Conservation (phyloP, 345 rosid genomes). For the Acer saccharum region DNA sequence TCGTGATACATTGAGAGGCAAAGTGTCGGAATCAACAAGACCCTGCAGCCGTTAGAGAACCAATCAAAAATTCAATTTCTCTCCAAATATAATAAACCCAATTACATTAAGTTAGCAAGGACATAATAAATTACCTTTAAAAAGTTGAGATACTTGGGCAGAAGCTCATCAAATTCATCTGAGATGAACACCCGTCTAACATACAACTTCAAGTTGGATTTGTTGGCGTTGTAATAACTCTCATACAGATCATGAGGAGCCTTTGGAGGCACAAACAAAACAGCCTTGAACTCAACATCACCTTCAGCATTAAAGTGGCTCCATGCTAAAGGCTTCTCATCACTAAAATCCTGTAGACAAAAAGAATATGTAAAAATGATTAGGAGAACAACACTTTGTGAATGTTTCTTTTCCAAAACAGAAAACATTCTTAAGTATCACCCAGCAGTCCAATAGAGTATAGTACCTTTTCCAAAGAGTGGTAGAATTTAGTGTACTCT, state of each 20-base stretch:
- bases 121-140: conserved; percentile 54
- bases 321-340: conserved; percentile 89
- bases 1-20: conserved; percentile 91
- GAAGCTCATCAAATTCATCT: conserved; percentile 94
- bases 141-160: conserved; percentile 92
- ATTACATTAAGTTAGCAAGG: not conserved
- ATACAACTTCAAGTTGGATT: conserved; percentile 89
- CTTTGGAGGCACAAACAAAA: conserved; percentile 92
- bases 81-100: not conserved
- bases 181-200: conserved; percentile 97
- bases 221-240: conserved; percentile 86
- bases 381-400: conserved; percentile 11
- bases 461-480: conserved; percentile 79
- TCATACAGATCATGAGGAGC: conserved; percentile 94
- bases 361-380: conserved; percentile 10
- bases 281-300: conserved; percentile 95
- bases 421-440: not conserved
- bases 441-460: not conserved
- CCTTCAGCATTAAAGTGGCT: conserved; percentile 97
- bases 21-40: conserved; percentile 95
- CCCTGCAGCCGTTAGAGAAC: conserved; percentile 55
- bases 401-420: not conserved
- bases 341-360: conserved; percentile 69
- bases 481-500: conserved; percentile 91
- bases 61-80: not conserved